Evolutionary conservation across 2,329 filamentous ascomycete genomes (phyloP), one percentile per base, ranked within the genome.

Genomic region (Hirsutella rhossiliensis): DNA sequence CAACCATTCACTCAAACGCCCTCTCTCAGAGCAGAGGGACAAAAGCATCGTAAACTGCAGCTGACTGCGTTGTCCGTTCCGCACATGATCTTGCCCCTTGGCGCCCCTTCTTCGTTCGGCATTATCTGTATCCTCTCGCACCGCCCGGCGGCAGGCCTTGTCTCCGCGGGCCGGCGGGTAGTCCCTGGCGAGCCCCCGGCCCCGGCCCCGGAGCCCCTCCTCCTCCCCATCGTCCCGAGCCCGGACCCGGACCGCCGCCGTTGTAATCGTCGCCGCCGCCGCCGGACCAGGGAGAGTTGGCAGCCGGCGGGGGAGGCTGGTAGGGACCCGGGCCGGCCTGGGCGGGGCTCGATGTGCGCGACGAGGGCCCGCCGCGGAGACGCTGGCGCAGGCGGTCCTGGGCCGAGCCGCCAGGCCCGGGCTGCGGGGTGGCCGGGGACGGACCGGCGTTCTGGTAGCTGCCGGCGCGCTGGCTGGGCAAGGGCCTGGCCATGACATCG

Each of bases 321-420:
- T 72, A 75, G 12, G 15, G 15, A n/a, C 34, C 18, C 6, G 72
- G 70, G 4, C 67, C 66, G 34, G 53, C 50, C 17, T 62, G 58
- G 20, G 66, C 65, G 9, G 78, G 76, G 50, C 78, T 82, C 40
- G 69, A 68, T 38, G 75, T 30, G 12, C 38, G 75, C 51, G 74
- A 37, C 51, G 74, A 17, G 34, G 34, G 18, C 13, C 34, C 34
- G 15, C 76, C 79, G 72, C 87, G 87, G 39, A 95, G 66, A 48
- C 86, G 71, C 55, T 88, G 86, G 58, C 87, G 86, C 53, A 96
- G 68, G 52, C 86, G 73, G 54, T 94, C 86, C 65, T 94, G 86
- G 42, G 87, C 87, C 18, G 80, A 78, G 31, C 4, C 31, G 31
- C 4, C 31, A 11, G 31, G n/a, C n/a, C 31, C 31, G 6, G 12